Evolutionary conservation across 2,329 filamentous ascomycete species (phyloP).

Genomic region (Penicillium sp.): DNA sequence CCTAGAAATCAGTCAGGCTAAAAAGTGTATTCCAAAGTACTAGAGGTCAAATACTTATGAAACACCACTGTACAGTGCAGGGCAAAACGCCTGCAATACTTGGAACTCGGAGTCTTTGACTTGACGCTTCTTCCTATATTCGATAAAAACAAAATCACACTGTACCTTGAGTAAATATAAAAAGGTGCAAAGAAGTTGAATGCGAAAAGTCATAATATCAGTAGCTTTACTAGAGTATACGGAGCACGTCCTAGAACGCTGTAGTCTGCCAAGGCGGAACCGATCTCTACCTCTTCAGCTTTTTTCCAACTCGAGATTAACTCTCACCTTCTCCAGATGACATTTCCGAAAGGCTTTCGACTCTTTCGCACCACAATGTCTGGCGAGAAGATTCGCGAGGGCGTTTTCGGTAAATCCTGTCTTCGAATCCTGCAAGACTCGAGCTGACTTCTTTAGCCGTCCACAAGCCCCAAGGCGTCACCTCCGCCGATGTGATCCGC

Average conservation of each 20-base stretch:
- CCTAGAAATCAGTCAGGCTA: no score
- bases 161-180: no score
- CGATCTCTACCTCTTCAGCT: slow-evolving; percentile 9
- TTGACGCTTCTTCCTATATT: no score
- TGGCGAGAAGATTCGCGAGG: slow-evolving; percentile 58
- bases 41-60: no score
- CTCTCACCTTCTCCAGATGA: slow-evolving; percentile 28
- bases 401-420: slow-evolving; percentile 59
- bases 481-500: slow-evolving; percentile 87
- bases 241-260: not conserved
- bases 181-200: no score
- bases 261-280: slow-evolving; percentile 6
- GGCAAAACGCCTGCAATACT: no score
- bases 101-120: no score
- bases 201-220: no score
- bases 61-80: no score
- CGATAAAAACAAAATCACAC: no score
- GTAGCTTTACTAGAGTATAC: no score
- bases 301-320: slow-evolving; percentile 9
- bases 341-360: slow-evolving; percentile 28
- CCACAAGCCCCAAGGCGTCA: slow-evolving; percentile 85
- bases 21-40: no score
- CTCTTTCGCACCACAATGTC: slow-evolving; percentile 42
- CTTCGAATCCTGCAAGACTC: not conserved
- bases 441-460: slow-evolving; percentile 62